A percentile compares a stretch with the other conserved stretches of the same genome.
phyloP scores from a whole-genome alignment of 352 stramenopile genomes.

The Pythium rishiriense region DNA sequence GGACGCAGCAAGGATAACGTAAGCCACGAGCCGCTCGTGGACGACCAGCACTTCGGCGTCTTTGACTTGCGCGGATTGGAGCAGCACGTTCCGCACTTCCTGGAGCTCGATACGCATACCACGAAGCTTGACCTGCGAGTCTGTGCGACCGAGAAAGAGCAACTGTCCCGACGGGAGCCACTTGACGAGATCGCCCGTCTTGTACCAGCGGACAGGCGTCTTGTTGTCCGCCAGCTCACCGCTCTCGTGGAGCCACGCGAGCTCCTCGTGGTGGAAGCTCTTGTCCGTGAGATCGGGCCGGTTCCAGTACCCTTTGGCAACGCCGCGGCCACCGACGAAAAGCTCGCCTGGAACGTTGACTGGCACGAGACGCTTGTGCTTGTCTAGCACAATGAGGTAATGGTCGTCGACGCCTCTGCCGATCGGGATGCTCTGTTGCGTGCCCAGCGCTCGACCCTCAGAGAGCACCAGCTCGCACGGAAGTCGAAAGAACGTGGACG shows the following conservation, averaged over 20 bases:
- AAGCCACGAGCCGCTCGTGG: conserved; percentile 42
- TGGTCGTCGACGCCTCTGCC: conserved; percentile 53
- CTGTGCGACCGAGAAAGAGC: conserved; percentile 66
- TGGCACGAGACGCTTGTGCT: conserved; percentile 41
- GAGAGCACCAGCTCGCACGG: conserved; percentile 31
- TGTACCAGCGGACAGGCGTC: conserved; percentile 40
- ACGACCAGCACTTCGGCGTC: conserved; percentile 51
- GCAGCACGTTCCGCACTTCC: conserved; percentile 67
- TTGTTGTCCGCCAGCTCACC: conserved; percentile 1
- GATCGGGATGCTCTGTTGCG: conserved; percentile 50
- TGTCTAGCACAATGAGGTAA: conserved; percentile 49
- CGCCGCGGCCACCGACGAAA: conserved; percentile 64
- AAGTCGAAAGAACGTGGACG: conserved; percentile 41
- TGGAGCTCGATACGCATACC: conserved; percentile 83
- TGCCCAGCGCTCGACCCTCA: not conserved
- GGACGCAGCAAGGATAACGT: conserved; percentile 40
- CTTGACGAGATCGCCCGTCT: conserved; percentile 72
- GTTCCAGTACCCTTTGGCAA: conserved; percentile 68
- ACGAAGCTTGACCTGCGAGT: conserved; percentile 80
- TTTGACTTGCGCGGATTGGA: conserved; percentile 36
- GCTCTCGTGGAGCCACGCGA: conserved; percentile 5
- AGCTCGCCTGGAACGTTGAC: conserved; percentile 60
- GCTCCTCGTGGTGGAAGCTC: conserved; percentile 30
- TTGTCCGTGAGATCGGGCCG: conserved; percentile 41
- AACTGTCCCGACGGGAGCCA: conserved; percentile 49